Evolutionary conservation across 371 early-diverging fungal genomes (phyloP).

Genomic region (Apophysomyces trapeziformis): DNA sequence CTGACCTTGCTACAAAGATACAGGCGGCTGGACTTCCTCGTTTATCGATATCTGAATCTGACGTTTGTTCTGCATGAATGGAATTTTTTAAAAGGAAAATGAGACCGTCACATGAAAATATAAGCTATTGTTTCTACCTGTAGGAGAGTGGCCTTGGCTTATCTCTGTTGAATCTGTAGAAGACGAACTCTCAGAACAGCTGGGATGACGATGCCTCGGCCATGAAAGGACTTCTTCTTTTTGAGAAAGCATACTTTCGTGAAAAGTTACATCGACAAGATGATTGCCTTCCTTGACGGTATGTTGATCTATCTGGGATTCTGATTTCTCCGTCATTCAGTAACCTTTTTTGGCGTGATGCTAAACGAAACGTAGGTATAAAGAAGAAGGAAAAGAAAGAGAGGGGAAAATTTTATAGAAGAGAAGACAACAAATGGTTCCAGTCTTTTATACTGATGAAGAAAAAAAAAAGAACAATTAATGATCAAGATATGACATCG

Average conservation of each 20-base stretch:
- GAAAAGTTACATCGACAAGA: no score
- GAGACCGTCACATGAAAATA: not conserved
- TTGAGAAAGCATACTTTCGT: no score
- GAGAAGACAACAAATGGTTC: not conserved
- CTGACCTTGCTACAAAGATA: conserved; percentile 62
- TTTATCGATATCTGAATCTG: conserved; percentile 14
- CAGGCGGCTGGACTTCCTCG: conserved; percentile 55
- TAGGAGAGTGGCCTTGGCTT: not conserved
- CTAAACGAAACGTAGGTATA: no score
- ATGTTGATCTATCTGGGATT: no score
- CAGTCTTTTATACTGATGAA: not conserved
- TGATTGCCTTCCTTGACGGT: no score
- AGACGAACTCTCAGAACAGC: not conserved
- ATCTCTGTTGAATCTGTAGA: not conserved
- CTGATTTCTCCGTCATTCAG: no score
- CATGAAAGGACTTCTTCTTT: not conserved
- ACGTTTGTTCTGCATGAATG: not conserved
- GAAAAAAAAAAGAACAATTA: not conserved
- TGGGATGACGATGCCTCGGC: not conserved
- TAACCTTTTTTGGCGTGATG: no score
- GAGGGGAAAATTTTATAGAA: not conserved
- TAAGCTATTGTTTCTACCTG: not conserved
- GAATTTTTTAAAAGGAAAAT: no score
- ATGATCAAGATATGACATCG: conserved; percentile 8
- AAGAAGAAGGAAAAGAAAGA: no score